phyloP scores from a whole-genome alignment of 192 early-diverging fungal species.

The Entomortierella chlamydospora region DNA sequence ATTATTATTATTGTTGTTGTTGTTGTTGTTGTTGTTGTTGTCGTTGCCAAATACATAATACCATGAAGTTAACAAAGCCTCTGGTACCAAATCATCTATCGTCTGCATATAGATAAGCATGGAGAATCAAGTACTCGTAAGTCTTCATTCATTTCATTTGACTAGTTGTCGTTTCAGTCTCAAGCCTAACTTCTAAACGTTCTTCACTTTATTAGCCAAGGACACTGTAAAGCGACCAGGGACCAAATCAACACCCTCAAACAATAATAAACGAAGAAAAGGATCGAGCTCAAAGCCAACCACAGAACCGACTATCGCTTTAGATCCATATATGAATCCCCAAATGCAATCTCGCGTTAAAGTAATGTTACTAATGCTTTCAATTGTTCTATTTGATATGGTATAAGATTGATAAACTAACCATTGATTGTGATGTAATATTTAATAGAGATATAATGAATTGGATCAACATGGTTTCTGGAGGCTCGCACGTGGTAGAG shows the following conservation, averaged over 20 bases:
- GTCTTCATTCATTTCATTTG: too few species aligned
- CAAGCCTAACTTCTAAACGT: too few species aligned
- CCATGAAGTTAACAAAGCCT: too few species aligned
- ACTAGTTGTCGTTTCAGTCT: too few species aligned
- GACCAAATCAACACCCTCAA: background rate
- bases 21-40: too few species aligned
- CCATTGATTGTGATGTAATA: too few species aligned
- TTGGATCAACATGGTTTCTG: background rate
- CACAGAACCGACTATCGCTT: background rate
- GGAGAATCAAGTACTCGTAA: too few species aligned
- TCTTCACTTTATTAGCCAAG: background rate
- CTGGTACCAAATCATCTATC: too few species aligned
- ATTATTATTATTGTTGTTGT: too few species aligned
- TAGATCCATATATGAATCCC: background rate
- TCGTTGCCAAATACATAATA: too few species aligned
- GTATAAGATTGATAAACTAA: background rate
- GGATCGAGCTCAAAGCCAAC: background rate
- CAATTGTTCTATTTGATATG: background rate
- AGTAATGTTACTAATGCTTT: background rate
- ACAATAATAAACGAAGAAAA: background rate
- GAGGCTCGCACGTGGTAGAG: background rate
- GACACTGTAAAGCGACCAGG: background rate
- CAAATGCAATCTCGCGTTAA: background rate
- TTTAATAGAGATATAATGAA: background rate
- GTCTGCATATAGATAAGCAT: too few species aligned